These are phyloP conservation scores for Aegilops longissima DNA, from an alignment of 176 grass and related monocot species.

Conservation along the genomic window DNA sequence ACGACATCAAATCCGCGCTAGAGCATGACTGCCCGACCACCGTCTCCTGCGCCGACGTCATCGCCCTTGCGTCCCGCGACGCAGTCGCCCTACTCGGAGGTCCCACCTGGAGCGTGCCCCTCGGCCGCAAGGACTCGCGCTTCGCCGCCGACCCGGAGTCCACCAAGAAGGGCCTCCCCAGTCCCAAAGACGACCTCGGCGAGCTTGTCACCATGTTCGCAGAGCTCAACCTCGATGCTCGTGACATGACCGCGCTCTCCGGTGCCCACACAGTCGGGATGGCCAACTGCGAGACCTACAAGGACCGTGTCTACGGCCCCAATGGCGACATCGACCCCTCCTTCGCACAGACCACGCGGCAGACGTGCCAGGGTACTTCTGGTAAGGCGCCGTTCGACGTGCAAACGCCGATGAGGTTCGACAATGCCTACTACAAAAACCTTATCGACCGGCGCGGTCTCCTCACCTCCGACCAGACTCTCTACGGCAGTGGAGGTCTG, in stretches of 20 bases:
- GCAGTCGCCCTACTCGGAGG: conserved; percentile 59
- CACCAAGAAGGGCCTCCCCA: conserved; percentile 42
- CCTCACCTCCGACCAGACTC: conserved; percentile 58
- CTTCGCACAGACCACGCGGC: not conserved
- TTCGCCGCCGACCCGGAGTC: not conserved
- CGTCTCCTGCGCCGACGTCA: conserved; percentile 60
- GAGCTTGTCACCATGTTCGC: conserved; percentile 35
- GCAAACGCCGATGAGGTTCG: conserved; percentile 26
- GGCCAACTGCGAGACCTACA: conserved; percentile 11
- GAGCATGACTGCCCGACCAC: conserved; percentile 47
- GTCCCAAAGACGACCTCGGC: conserved; percentile 7
- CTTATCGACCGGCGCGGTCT: conserved; percentile 39
- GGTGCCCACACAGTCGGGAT: conserved; percentile 52
- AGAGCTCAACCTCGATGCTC: conserved; percentile 33
- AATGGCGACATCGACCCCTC: not conserved
- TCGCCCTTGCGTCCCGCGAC: conserved; percentile 55
- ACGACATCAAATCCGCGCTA: conserved; percentile 52
- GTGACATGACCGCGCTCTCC: conserved; percentile 54
- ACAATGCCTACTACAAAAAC: conserved; percentile 60
- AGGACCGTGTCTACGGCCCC: not conserved
- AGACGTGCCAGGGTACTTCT: not conserved
- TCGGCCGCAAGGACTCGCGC: conserved; percentile 69
- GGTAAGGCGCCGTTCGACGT: conserved; percentile 32
- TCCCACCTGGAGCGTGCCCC: conserved; percentile 52
- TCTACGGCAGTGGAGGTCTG: conserved; percentile 35